phyloP scores from a whole-genome alignment of 148 eudicot genomes.

The Cornus kousa region DNA sequence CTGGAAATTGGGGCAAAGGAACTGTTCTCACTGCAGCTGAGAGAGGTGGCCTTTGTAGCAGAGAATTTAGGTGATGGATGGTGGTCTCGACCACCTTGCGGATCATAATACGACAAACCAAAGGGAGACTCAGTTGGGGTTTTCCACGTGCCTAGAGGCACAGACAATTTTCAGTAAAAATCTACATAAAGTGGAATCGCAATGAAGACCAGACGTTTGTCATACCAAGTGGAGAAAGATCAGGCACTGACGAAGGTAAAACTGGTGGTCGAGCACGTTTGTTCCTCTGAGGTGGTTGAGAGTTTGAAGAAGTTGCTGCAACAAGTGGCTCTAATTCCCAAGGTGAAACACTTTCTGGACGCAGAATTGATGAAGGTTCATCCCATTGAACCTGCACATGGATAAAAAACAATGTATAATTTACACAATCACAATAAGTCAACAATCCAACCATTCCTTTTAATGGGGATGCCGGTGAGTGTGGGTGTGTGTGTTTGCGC shows the following conservation, averaged over 20 bases:
- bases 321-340: slow-evolving; percentile 81
- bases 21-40: slow-evolving; percentile 44
- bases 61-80: slow-evolving; percentile 41
- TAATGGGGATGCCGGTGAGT: too few species aligned
- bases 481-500: too few species aligned
- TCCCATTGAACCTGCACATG: slow-evolving; percentile 82
- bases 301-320: slow-evolving; percentile 35
- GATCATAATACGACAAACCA: slow-evolving; percentile 33
- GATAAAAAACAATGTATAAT: background rate
- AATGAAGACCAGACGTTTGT: background rate
- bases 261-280: slow-evolving; percentile 54
- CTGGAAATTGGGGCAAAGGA: slow-evolving; percentile 37
- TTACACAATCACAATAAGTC: background rate
- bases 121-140: slow-evolving; percentile 50
- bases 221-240: slow-evolving; percentile 53
- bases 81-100: slow-evolving; percentile 44
- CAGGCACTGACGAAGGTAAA: slow-evolving; percentile 44
- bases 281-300: slow-evolving; percentile 55
- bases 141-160: slow-evolving; percentile 62
- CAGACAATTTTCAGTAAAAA: background rate
- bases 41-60: slow-evolving; percentile 40
- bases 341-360: slow-evolving; percentile 75
- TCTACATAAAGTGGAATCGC: background rate
- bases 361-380: slow-evolving; percentile 67
- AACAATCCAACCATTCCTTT: too few species aligned